Percentiles rank a stretch among this genome's conserved stretches.
Conservation (phyloP, 257 asterid genomes). For the Euphrasia confusa region DNA sequence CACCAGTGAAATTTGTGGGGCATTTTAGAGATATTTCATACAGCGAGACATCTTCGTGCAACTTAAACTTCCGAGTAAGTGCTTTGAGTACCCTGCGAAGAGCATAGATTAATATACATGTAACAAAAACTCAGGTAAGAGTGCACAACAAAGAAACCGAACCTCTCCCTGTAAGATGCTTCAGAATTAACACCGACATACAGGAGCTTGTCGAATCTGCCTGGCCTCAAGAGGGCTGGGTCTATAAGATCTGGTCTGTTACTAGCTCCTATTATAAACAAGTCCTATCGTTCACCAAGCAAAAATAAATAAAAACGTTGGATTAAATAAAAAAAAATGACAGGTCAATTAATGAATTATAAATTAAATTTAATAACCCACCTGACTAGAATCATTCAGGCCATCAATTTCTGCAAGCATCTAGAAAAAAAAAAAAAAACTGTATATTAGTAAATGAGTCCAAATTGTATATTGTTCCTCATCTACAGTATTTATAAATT, state of each 20-base stretch:
- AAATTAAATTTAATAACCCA: conserved; percentile 18
- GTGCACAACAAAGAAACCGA: conserved; percentile 8
- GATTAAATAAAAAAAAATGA: conserved; percentile 2
- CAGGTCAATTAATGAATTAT: conserved; percentile 5
- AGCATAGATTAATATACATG: conserved; percentile 4
- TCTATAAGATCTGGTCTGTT: conserved; percentile 98
- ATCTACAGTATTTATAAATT: too few species aligned
- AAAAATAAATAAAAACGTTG: conserved; percentile 2
- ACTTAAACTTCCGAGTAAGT: conserved; percentile 75
- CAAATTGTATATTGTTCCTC: background rate
- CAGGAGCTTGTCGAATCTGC: conserved; percentile 97
- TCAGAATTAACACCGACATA: conserved; percentile 96
- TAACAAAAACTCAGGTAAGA: background rate
- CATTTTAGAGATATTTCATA: conserved; percentile 73
- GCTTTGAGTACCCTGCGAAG: conserved; percentile 78
- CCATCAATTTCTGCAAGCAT: conserved; percentile 99
- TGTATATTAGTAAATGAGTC: conserved; percentile 21
- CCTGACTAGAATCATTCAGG: conserved; percentile 87
- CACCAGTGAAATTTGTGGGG: conserved; percentile 95
- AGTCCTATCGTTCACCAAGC: conserved; percentile 47
- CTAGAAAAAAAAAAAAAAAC: conserved; percentile 32
- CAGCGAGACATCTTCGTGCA: conserved; percentile 73
- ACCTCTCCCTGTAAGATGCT: conserved; percentile 94
- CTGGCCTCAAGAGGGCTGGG: conserved; percentile 94
- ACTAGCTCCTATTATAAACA: conserved; percentile 96